phyloP scores from a whole-genome alignment of 495 filamentous ascomycete genomes.

The Xylaria curta region DNA sequence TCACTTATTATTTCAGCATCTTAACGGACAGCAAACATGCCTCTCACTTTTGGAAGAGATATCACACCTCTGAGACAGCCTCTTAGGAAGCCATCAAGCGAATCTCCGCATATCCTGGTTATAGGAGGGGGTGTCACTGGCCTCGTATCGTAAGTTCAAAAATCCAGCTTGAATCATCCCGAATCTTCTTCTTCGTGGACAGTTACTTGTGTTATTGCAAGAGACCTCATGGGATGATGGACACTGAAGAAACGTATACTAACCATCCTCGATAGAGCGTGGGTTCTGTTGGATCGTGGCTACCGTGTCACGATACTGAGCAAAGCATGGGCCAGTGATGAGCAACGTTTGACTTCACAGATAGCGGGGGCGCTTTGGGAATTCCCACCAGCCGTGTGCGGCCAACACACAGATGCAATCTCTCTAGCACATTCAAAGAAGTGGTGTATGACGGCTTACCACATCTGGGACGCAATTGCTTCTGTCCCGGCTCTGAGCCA shows the following conservation, averaged over 20 bases:
- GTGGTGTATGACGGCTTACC: constrained; percentile 54
- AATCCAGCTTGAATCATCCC: background rate
- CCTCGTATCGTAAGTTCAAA: constrained; percentile 42
- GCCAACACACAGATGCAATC: constrained; percentile 51
- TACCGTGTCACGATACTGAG: constrained; percentile 57
- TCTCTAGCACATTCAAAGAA: constrained; percentile 48
- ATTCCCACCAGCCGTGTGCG: constrained; percentile 56
- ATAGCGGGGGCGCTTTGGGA: constrained; percentile 61
- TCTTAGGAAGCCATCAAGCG: constrained; percentile 33
- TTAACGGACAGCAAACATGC: constrained; percentile 31
- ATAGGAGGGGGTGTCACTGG: constrained; percentile 57
- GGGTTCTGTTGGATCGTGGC: constrained; percentile 56
- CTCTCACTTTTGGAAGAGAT: constrained; percentile 41
- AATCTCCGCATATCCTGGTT: constrained; percentile 48
- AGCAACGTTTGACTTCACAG: constrained; percentile 56
- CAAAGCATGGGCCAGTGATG: constrained; percentile 49
- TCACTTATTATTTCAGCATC: background rate
- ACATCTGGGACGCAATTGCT: constrained; percentile 51
- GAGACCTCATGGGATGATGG: background rate
- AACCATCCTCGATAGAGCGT: constrained; percentile 38
- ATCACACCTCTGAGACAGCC: constrained; percentile 39
- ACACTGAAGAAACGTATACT: constrained; percentile 16
- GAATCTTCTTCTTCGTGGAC: background rate
- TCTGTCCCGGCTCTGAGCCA: constrained; percentile 39
- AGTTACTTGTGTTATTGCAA: background rate